Conservation (phyloP, 164 flowering plant genomes). For the Dillenia suffruticosa region DNA sequence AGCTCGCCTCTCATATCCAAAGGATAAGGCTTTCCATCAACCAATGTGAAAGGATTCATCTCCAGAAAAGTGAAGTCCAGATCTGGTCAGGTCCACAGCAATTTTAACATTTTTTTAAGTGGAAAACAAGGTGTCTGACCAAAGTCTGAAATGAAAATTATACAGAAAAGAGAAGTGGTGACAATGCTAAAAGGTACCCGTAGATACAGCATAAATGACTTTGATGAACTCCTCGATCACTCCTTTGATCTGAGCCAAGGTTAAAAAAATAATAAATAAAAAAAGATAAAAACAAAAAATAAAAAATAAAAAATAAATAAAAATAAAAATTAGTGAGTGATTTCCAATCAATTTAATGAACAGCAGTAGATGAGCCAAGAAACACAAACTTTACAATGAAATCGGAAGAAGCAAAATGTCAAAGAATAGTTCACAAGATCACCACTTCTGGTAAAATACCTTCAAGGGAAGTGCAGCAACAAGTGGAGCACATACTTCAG, state of each 20-base stretch:
- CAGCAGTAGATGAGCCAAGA: too few relatives aligned
- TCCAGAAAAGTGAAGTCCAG: constrained; percentile 96
- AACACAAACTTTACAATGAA: too few relatives aligned
- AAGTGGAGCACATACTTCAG: constrained; percentile 75
- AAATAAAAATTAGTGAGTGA: neutral
- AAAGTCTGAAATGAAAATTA: neutral
- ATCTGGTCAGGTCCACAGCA: constrained; percentile 39
- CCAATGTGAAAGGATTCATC: constrained; percentile 96
- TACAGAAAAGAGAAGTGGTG: neutral
- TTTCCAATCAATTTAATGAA: neutral
- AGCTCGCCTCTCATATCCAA: constrained; percentile 99
- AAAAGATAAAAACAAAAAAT: neutral
- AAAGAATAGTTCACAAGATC: neutral
- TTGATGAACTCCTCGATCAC: constrained; percentile 68
- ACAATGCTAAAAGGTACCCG: constrained; percentile 36
- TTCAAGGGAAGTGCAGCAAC: constrained; percentile 89
- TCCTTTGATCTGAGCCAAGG: constrained; percentile 44
- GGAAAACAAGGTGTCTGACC: neutral
- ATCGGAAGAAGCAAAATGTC: neutral
- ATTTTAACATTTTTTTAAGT: constrained; percentile 3
- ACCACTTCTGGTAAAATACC: constrained; percentile 34
- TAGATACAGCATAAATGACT: constrained; percentile 51
- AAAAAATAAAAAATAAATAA: neutral
- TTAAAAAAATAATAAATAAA: neutral
- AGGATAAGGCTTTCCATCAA: constrained; percentile 95